phyloP scores from a whole-genome alignment of 306 rosid genomes.

The Canavalia ensiformis region DNA sequence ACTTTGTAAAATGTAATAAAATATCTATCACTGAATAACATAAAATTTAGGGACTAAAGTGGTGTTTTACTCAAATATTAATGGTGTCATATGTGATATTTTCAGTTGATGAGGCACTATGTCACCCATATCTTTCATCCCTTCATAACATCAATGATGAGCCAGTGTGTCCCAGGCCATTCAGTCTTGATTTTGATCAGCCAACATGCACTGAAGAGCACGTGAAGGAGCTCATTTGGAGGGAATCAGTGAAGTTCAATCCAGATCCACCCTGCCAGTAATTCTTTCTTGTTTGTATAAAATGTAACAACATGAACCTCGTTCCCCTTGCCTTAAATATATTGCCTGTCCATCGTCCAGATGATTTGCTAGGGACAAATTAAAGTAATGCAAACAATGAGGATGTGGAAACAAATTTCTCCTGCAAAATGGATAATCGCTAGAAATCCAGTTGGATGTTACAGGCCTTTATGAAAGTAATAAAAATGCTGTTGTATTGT shows the following conservation, averaged over 20 bases:
- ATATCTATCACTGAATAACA: too few relatives aligned
- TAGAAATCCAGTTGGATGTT: conserved; percentile 43
- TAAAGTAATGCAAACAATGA: conserved; percentile 41
- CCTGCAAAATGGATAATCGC: conserved; percentile 38
- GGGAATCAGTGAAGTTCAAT: conserved; percentile 89
- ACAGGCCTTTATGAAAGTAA: conserved; percentile 51
- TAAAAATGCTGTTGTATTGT: conserved; percentile 46
- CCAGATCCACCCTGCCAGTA: conserved; percentile 80
- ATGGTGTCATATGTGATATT: not conserved
- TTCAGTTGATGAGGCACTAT: conserved; percentile 94
- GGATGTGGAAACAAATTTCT: conserved; percentile 47
- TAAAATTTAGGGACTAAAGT: too few relatives aligned
- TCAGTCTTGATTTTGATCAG: conserved; percentile 92
- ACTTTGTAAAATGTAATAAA: too few relatives aligned
- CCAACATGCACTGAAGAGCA: conserved; percentile 93
- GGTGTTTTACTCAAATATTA: not conserved
- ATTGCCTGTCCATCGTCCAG: conserved; percentile 47
- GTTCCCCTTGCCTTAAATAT: conserved; percentile 42
- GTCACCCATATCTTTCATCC: conserved; percentile 85
- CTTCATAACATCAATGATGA: conserved; percentile 89
- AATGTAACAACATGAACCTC: conserved; percentile 51
- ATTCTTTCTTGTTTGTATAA: conserved; percentile 50
- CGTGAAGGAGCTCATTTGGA: conserved; percentile 96
- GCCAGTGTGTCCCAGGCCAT: conserved; percentile 82
- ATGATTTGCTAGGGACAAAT: conserved; percentile 51